phyloP scores from a whole-genome alignment of 2,329 filamentous ascomycete genomes.

The Pseudogymnoascus verrucosus region DNA sequence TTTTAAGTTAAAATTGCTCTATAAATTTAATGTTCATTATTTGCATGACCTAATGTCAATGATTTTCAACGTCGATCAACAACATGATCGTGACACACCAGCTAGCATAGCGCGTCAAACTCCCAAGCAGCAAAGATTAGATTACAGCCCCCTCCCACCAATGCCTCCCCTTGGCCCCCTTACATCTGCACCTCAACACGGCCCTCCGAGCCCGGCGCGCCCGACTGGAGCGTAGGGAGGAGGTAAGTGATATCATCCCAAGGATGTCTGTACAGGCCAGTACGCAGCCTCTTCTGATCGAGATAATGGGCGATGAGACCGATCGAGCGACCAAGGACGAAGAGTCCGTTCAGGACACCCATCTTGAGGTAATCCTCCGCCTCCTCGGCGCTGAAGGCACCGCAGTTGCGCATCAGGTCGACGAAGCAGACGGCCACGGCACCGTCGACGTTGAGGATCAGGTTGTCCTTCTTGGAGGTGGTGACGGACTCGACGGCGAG shows the following conservation, averaged over 20 bases:
- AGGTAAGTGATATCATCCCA: slow-evolving; percentile 98
- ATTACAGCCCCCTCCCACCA: neutral
- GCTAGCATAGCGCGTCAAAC: slow-evolving; percentile 5
- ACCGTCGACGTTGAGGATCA: slow-evolving; percentile 98
- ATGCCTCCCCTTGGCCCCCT: neutral
- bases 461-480: slow-evolving; percentile 99
- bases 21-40: slow-evolving; percentile 6
- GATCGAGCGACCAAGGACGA: slow-evolving; percentile 93
- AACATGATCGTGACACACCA: neutral
- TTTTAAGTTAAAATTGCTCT: no score
- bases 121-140: slow-evolving; percentile 5
- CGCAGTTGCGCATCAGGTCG: slow-evolving; percentile 93
- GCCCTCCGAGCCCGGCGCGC: slow-evolving; percentile 67
- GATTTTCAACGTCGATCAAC: slow-evolving; percentile 1
- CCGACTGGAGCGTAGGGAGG: slow-evolving; percentile 69
- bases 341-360: slow-evolving; percentile 99
- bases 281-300: slow-evolving; percentile 98
- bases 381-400: slow-evolving; percentile 92
- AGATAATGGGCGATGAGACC: slow-evolving; percentile 99
- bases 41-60: slow-evolving; percentile 4
- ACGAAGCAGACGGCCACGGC: slow-evolving; percentile 99
- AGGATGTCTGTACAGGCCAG: slow-evolving; percentile 96
- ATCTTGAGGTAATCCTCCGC: slow-evolving; percentile 98
- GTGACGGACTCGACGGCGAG: slow-evolving; percentile 96
- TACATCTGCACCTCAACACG: slow-evolving; percentile 79